Evolutionary conservation across 208 protist species (phyloP), one percentile per base, ranked within the genome.

Genomic region (Polymyxa betae): DNA sequence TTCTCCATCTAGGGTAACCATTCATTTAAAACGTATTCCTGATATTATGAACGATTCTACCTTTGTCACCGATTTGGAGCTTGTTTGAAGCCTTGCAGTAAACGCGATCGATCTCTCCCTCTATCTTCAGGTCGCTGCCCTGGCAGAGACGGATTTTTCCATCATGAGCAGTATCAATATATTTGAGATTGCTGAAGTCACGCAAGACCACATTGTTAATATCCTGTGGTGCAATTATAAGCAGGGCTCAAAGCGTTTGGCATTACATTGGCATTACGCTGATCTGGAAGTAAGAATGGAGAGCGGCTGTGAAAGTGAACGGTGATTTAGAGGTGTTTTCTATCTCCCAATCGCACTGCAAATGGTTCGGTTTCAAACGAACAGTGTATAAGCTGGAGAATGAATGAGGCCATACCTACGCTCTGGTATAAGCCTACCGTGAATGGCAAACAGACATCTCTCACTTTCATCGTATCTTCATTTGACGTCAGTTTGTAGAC

Each of bases 261-360:
- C 20, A 29, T 66, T 66, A 66, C 54, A 29, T 29, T 16, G 54
- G 54, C 54, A 16, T 32, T 66, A 66, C 54, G 29, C 29, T 29
- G 54, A 66, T 29, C 54, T 66, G 54, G 54, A 66, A 66, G 54
- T 66, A 66, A 29, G 54, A 66, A 66, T 66, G 54, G 29, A 66
- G 54, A 32, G 54, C 54, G 16, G 54, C 16, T 29, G 54, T 66
- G 54, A 66, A 66, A 16, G 54, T 66, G 20, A 66, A 29, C 20
- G 54, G 54, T 16, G 16, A 16, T 66, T 66, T 66, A 29, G 54
- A 66, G 20, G 54, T 66, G 29, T 66, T 66, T 29, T 66, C 54
- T 16, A 66, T 29, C 54, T 66, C 54, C 54, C 54, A 66, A 29
- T 32, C 54, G 29, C 54, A 66, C 29, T 66, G 20, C 20, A 66